A percentile compares a stretch with the other conserved stretches of the same genome.
These are phyloP conservation scores for Cryphonectria japonica DNA, from an alignment of 2,329 filamentous ascomycete species.

Conservation along the genomic window DNA sequence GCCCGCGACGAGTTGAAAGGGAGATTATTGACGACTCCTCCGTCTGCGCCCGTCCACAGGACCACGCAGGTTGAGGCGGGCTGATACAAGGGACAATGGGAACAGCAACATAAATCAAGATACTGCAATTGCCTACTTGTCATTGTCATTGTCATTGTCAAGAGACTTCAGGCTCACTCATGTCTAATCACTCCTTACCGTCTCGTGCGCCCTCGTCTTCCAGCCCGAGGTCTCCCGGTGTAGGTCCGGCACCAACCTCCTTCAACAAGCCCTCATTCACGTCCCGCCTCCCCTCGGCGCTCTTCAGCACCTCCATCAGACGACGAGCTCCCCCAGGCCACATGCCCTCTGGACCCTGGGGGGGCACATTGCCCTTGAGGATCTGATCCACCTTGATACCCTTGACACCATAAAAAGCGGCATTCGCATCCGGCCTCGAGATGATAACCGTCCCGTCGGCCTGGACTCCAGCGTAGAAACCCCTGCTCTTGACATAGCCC, in stretches of 20 bases:
- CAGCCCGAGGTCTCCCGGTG: constrained; percentile 71
- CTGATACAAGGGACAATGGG: background rate
- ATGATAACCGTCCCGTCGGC: constrained; percentile 77
- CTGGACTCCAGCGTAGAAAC: constrained; percentile 72
- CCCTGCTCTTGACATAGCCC: constrained; percentile 73
- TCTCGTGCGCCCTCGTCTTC: background rate
- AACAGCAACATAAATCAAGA: background rate
- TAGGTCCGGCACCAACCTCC: constrained; percentile 68
- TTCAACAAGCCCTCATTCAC: constrained; percentile 28
- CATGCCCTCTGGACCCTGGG: constrained; percentile 18
- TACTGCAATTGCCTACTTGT: background rate
- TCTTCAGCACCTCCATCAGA: constrained; percentile 33
- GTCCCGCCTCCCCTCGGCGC: constrained; percentile 30
- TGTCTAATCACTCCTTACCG: background rate
- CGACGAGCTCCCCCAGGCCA: constrained; percentile 27
- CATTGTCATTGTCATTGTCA: background rate
- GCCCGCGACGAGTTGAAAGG: background rate
- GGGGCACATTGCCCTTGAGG: constrained; percentile 30
- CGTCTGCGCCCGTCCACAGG: background rate
- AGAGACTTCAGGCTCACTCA: background rate
- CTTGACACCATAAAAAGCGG: constrained; percentile 65
- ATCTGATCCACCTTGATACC: constrained; percentile 31
- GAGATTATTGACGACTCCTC: background rate
- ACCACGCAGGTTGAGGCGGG: background rate
- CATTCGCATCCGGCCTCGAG: constrained; percentile 72